Base-by-base conservation (phyloP, 371 early-diverging fungal genomes). In the Apophysomyces ossiformis region DNA sequence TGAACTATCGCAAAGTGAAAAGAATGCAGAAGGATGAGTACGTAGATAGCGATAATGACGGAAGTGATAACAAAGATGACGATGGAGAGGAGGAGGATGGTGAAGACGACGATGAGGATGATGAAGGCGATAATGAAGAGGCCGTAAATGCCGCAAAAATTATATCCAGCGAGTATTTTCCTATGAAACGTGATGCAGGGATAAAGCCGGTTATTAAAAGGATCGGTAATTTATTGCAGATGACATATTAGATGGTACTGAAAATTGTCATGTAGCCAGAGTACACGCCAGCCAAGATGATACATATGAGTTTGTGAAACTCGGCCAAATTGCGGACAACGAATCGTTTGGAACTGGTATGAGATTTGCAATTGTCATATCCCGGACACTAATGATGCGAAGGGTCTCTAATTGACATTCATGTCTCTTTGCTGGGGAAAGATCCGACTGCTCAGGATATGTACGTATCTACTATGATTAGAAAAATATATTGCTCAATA, bases 341-440 rank as follows among this genome's bases (percentile, higher is more conserved):
- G 12, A 60, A 12, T 45, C 66, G 6, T 54, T 63, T 47, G 44
- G 47, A 41, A 65, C 61, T 54, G 68, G 71, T 67, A 65, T 7
- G n/a, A 15, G 11, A 26, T 7, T 2, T 47, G 13, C 18, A 47
- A 13, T n/a, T 0, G 7, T n/a, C 16, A 9, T n/a, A 7, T n/a
- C 2, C 7, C 7, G 16, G 16, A 13, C n/a, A 18, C 16, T 47
- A 7, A 47, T 5, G 37, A 39, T 26, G 58, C 8, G 57, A 57
- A 56, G 74, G 74, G 0, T 72, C 68, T 6, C 56, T 81, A 13
- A 41, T 81, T 5, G 78, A 81, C 66, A 43, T 81, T 5, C 74
- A 75, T 50, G 77, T 81, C 4, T 78, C 75, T 0, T 56, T 81
- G 39, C 58, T 81, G 39, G 74, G 69, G 2, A 60, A 54, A 37